Conservation (phyloP, 2,329 filamentous ascomycete genomes). For the Colletotrichum tamarilloi region DNA sequence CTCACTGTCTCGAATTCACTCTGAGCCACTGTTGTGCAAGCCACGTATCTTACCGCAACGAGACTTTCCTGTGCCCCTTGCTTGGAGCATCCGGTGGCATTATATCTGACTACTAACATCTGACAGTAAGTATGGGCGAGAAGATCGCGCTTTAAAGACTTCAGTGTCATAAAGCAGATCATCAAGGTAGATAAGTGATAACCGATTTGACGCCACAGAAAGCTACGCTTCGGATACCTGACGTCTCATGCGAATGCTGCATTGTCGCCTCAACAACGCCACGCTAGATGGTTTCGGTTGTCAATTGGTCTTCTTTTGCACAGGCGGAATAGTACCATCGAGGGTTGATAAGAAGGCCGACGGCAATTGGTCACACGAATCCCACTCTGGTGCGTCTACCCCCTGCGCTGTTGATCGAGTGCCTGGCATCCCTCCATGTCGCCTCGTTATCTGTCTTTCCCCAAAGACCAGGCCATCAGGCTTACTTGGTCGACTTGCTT, state of each 20-base stretch:
- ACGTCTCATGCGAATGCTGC: not conserved
- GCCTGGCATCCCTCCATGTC: constrained; percentile 12
- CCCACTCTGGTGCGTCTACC: constrained; percentile 20
- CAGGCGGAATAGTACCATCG: not conserved
- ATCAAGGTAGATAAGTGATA: not conserved
- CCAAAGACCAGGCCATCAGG: not conserved
- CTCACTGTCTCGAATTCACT: not conserved
- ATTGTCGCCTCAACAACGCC: not conserved
- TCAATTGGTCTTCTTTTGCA: not conserved
- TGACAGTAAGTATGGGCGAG: not conserved
- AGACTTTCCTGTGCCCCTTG: not conserved
- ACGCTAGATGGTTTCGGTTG: not conserved
- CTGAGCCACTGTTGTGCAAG: not conserved
- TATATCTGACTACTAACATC: not conserved
- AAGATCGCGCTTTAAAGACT: not conserved
- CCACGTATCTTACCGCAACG: not conserved
- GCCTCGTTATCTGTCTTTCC: constrained; percentile 1
- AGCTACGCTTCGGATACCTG: not conserved
- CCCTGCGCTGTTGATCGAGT: constrained; percentile 2
- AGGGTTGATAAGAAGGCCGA: constrained; percentile 19
- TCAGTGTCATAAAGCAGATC: not conserved
- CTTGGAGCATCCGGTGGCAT: not conserved
- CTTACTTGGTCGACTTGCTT: not conserved
- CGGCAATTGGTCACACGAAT: constrained; percentile 23
- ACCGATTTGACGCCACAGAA: not conserved